Percentiles rank a stretch among this genome's conserved stretches.
Conservation (phyloP, 2,329 filamentous ascomycete genomes). For the Fusarium lyarnte region DNA sequence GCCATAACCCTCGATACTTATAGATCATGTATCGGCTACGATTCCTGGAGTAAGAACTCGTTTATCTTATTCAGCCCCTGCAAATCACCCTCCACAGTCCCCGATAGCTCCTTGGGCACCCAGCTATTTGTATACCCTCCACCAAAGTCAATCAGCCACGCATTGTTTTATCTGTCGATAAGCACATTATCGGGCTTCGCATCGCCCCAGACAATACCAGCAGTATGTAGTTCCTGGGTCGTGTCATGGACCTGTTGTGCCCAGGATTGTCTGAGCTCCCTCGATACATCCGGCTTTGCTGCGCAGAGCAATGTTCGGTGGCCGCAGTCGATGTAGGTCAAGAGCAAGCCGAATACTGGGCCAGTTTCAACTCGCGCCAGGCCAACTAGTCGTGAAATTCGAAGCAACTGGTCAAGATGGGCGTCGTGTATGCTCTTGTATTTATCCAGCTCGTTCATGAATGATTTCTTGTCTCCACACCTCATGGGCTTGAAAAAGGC, state of each 20-base stretch:
- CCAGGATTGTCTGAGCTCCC: accelerated
- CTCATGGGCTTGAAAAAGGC: neutral
- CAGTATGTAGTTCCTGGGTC: accelerated
- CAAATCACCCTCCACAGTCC: neutral
- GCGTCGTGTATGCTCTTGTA: neutral
- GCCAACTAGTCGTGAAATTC: neutral
- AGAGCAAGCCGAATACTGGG: neutral
- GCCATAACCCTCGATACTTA: too few relatives aligned
- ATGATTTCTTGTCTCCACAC: accelerated
- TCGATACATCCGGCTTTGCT: accelerated
- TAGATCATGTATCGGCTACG: too few relatives aligned
- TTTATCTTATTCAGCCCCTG: accelerated
- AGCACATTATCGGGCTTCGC: neutral
- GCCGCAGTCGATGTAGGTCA: neutral
- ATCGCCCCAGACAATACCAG: neutral
- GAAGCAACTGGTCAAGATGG: accelerated
- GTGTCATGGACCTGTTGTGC: neutral
- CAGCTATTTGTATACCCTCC: neutral
- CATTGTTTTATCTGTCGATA: neutral
- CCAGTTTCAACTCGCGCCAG: neutral
- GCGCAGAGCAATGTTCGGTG: neutral
- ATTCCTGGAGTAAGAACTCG: accelerated
- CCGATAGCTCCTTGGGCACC: neutral
- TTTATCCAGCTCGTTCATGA: neutral
- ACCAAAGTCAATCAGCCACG: slow-evolving; percentile 1